Conservation (phyloP, 352 stramenopile species). For the Phytophthora fragariaefolia region DNA sequence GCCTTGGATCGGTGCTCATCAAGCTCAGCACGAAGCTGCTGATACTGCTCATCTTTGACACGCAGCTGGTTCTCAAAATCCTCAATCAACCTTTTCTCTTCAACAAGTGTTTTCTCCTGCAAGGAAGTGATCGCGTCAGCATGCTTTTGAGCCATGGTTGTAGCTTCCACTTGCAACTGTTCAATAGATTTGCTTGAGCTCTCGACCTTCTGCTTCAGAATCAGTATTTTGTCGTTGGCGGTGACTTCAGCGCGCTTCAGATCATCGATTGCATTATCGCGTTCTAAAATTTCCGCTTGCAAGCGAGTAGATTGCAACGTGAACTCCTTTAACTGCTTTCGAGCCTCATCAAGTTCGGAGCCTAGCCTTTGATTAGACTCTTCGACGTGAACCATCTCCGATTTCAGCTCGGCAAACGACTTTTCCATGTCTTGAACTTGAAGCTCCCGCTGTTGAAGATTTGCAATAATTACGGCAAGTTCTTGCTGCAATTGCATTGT, state of each 20-base stretch:
- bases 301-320: conserved; percentile 11
- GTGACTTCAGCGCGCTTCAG: conserved; percentile 20
- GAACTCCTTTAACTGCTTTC: conserved; percentile 27
- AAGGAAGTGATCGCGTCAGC: conserved; percentile 22
- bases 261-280: conserved; percentile 23
- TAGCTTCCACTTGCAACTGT: conserved; percentile 29
- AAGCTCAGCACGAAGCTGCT: conserved; percentile 29
- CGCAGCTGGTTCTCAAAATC: conserved; percentile 30
- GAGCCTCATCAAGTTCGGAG: conserved; percentile 18
- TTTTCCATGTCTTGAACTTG: conserved; percentile 27
- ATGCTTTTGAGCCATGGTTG: conserved; percentile 21
- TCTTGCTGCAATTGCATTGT: conserved; percentile 32
- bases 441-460: conserved; percentile 29
- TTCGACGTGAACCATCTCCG: conserved; percentile 28
- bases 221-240: conserved; percentile 18
- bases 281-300: conserved; percentile 24
- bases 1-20: conserved; percentile 18
- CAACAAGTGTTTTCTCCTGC: conserved; percentile 22
- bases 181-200: conserved; percentile 18
- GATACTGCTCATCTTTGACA: conserved; percentile 28
- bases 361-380: conserved; percentile 21
- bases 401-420: conserved; percentile 26
- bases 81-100: conserved; percentile 22
- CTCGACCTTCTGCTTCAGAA: conserved; percentile 33
- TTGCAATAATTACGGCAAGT: conserved; percentile 12